Percentiles rank a stretch among this genome's conserved stretches.
phyloP scores from a whole-genome alignment of 1,284 basidiomycete genomes.

The Cutaneotrichosporon sp. region DNA sequence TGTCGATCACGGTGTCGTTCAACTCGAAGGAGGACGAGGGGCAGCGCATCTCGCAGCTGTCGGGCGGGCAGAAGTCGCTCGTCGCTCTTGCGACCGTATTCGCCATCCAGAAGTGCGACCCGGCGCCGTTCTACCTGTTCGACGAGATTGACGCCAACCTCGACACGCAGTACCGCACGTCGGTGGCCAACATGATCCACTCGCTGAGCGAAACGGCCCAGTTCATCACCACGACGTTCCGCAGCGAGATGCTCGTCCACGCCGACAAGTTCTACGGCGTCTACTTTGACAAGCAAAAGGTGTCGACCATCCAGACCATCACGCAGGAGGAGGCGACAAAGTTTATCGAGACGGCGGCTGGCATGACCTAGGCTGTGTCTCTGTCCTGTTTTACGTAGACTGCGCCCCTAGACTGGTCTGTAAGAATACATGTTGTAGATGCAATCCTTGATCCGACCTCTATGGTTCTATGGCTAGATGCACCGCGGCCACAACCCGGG shows the following conservation, averaged over 20 bases:
- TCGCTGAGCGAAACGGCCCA: constrained; percentile 83
- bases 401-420: neutral
- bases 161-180: constrained; percentile 95
- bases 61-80: constrained; percentile 96
- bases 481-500: constrained; percentile 50
- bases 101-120: constrained; percentile 98
- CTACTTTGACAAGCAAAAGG: constrained; percentile 93
- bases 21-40: constrained; percentile 98
- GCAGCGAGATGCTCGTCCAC: constrained; percentile 80
- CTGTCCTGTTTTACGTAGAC: neutral
- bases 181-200: constrained; percentile 98
- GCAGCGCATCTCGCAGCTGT: constrained; percentile 91
- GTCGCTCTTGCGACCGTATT: constrained; percentile 98
- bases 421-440: constrained; percentile 12
- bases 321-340: constrained; percentile 48
- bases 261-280: constrained; percentile 99
- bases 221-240: constrained; percentile 98
- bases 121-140: constrained; percentile 99
- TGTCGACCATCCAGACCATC: constrained; percentile 61
- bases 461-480: constrained; percentile 14
- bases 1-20: constrained; percentile 98
- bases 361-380: constrained; percentile 7
- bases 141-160: constrained; percentile 99
- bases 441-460: neutral
- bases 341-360: constrained; percentile 36